Conservation (phyloP, 306 rosid genomes). For the Cotoneaster glaucophyllus region DNA sequence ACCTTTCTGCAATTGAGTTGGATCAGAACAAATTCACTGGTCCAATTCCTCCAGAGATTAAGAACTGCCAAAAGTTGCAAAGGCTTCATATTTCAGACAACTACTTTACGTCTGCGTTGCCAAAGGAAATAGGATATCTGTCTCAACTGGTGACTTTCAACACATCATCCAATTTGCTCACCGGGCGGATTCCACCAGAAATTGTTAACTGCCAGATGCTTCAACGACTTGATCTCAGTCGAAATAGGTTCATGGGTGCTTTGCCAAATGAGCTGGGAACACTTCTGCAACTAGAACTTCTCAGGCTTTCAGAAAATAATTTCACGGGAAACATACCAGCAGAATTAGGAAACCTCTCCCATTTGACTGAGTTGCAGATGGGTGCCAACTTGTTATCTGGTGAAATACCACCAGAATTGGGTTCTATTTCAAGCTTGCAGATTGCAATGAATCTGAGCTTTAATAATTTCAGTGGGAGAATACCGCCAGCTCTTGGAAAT, state of each 20-base stretch:
- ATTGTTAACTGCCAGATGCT: slow-evolving; percentile 64
- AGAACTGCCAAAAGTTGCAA: slow-evolving; percentile 63
- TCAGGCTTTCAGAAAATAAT: slow-evolving; percentile 63
- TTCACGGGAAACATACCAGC: slow-evolving; percentile 69
- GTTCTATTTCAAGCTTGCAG: slow-evolving; percentile 76
- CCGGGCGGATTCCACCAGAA: slow-evolving; percentile 55
- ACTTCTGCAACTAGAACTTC: slow-evolving; percentile 75
- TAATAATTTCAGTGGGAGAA: slow-evolving; percentile 66
- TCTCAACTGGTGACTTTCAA: slow-evolving; percentile 81
- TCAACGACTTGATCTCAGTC: slow-evolving; percentile 87
- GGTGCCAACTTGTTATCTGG: slow-evolving; percentile 67
- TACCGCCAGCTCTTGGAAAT: slow-evolving; percentile 66
- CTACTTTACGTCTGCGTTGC: slow-evolving; percentile 62
- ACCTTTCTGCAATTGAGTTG: slow-evolving; percentile 67
- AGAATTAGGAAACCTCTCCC: slow-evolving; percentile 61
- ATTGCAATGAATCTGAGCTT: slow-evolving; percentile 86
- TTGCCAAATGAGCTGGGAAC: slow-evolving; percentile 75
- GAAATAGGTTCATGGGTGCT: slow-evolving; percentile 47
- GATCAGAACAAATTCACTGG: slow-evolving; percentile 74
- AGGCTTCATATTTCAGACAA: slow-evolving; percentile 86
- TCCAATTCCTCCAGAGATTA: slow-evolving; percentile 57
- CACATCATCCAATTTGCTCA: slow-evolving; percentile 67
- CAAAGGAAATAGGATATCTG: slow-evolving; percentile 76
- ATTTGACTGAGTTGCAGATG: slow-evolving; percentile 78
- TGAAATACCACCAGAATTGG: slow-evolving; percentile 71